Evolutionary conservation across 2,329 filamentous ascomycete genomes (phyloP), one percentile per base, ranked within the genome.

Genomic region (Colletotrichum caudatum): DNA sequence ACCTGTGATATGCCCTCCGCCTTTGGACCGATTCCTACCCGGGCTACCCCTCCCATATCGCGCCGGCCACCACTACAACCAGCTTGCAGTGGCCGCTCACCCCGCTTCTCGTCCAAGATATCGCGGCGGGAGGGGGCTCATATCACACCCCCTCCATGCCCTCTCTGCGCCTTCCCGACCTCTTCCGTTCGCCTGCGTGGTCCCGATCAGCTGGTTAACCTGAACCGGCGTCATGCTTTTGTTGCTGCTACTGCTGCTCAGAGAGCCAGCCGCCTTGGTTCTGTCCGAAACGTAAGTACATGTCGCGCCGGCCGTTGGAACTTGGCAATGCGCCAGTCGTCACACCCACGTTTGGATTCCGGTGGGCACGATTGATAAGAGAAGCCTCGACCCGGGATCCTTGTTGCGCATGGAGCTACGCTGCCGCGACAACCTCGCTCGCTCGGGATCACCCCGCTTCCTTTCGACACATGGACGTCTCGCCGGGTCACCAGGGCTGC

Each of bases 101-200:
- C 70, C 70, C 70, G 70, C 70, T 72, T 66, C 66, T 69, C 33
- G 59, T 60, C 61, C 70, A 70, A 69, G 54, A 72, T 64, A 70
- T 64, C 54, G 23, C 60, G 66, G 70, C 66, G 70, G 66, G 29
- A 29, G 66, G 66, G 66, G 60, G 66, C 69, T 61, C 50, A 70
- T 70, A 65, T 50, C 58, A 6, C 41, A 33, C 57, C 18, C 16
- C 18, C 39, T 26, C 65, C 60, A 29, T 51, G 23, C 67, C 65
- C 37, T 60, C 26, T n/a, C 66, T 72, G 66, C 56, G 57, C 46
- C 56, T 66, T 57, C 64, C 70, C 70, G 70, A 72, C 56, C 70
- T 72, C 66, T 66, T 66, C 66, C 66, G 48, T 70, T 51, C 46
- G 37, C 39, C 56, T 51, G 39, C 54, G 16, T 68, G 46, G 70